A percentile compares a stretch with the other conserved stretches of the same genome.
These are phyloP conservation scores for Psilocybe tampanensis DNA, from an alignment of 768 basidiomycete species.

Conservation along the genomic window DNA sequence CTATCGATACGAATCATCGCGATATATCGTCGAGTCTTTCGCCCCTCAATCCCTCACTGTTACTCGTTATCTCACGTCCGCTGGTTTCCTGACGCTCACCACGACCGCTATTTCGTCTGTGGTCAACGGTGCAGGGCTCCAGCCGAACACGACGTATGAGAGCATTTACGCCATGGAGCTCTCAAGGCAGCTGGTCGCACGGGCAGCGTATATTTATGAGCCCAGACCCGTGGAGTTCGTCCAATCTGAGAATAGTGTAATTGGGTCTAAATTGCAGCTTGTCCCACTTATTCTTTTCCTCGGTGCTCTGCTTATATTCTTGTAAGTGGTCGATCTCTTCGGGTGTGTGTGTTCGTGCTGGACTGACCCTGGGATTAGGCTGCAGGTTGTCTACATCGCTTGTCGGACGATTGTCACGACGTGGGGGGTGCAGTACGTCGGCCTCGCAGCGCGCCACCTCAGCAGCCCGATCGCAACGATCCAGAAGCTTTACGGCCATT, in stretches of 20 bases:
- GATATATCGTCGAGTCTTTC: too few species aligned
- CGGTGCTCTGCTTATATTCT: not conserved
- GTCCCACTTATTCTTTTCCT: not conserved
- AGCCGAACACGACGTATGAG: too few species aligned
- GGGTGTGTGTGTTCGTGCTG: too few species aligned
- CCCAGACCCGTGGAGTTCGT: not conserved
- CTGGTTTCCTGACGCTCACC: not conserved
- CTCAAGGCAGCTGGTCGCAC: too few species aligned
- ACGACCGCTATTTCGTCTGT: too few species aligned
- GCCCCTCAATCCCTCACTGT: too few species aligned
- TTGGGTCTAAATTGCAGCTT: not conserved
- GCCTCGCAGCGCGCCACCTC: slow-evolving; percentile 1
- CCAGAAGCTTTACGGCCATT: too few species aligned
- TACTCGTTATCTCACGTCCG: not conserved
- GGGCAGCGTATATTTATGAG: too few species aligned
- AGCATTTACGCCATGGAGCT: too few species aligned
- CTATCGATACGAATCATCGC: not conserved
- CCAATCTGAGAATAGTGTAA: not conserved
- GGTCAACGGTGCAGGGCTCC: too few species aligned
- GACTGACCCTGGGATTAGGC: not conserved
- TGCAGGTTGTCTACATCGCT: slow-evolving; percentile 1
- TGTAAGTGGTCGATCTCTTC: not conserved
- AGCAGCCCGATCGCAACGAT: not conserved
- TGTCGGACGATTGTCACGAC: too few species aligned
- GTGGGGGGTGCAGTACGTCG: too few species aligned